Base-by-base conservation (phyloP, 441 rosid species). In the Erodium chrysanthum region DNA sequence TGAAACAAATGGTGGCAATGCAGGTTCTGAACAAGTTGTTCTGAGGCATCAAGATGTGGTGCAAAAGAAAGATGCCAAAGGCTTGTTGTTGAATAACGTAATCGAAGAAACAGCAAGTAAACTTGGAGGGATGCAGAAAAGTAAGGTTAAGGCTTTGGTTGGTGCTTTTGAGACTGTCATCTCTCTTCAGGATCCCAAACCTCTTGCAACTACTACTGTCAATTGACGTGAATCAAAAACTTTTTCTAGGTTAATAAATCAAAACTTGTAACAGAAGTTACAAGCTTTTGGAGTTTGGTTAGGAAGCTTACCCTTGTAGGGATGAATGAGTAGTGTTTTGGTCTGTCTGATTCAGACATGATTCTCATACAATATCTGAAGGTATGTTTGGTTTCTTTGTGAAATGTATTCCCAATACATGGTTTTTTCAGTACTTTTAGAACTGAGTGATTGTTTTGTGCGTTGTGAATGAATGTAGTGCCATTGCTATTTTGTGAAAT, bases 161-260 rank as follows among this genome's bases (percentile, higher is more conserved):
- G 89, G 95, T 40, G 99, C 97, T 65, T 94, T 94, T 68, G 97
- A 94, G 80, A 81, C 96, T 5, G 92, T 92, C 71, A 91, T 95
- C 72, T 91, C 94, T 46, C 89, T 91, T 52, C 96, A 89, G 74
- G 92, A 85, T 48, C 69, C 21, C 50, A 79, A 82, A 61, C 80
- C 89, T 7, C 20, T 0, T 56, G 61, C 61, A 56, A 21, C 61
- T 21, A 21, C 61, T 20, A 6, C 35, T 31, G 61, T 56, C 27
- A 56, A 20, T 7, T 56, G 27, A 56, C 61, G 0, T 20, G 61
- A 14, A 56, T 20, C 8, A n/a, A 8, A 42, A 8, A 56, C 11
- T 4, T 12, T 42, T 2, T 42, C 12, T 42, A 20, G 5, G 0
- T 1, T 42, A 14, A 42, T 42, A 48, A 48, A 42, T 42, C 4